Percentiles rank a stretch among this genome's conserved stretches.
Evolutionary conservation across 306 rosid species (phyloP).

Genomic region (Citrullus mucosospermus): DNA sequence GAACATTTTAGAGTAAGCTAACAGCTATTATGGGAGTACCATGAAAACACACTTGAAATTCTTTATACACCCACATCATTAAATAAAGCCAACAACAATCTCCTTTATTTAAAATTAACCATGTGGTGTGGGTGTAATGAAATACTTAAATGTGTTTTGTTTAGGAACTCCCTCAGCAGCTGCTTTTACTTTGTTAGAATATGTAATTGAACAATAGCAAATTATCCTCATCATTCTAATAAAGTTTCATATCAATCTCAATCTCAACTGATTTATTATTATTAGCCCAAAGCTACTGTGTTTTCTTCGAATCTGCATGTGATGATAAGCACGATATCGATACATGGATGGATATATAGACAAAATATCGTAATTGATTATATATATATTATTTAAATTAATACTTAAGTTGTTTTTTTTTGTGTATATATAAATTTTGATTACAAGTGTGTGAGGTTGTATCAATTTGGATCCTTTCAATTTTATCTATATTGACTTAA

Average conservation of each 20-base stretch:
- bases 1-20: background rate
- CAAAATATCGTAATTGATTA: too few species aligned
- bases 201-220: background rate
- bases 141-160: background rate
- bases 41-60: background rate
- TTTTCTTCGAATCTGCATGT: background rate
- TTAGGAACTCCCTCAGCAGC: slow-evolving; percentile 3
- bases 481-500: too few species aligned
- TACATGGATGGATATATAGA: too few species aligned
- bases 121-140: slow-evolving; percentile 4
- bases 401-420: too few species aligned
- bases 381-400: too few species aligned
- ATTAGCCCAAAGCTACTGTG: background rate
- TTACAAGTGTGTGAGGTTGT: too few species aligned
- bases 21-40: slow-evolving; percentile 5
- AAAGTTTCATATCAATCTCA: background rate
- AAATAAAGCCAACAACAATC: background rate
- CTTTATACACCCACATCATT: background rate
- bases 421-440: too few species aligned
- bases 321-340: too few species aligned
- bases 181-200: background rate
- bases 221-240: background rate
- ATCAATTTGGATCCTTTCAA: too few species aligned
- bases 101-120: background rate
- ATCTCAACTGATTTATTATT: background rate